A percentile compares a stretch with the other conserved stretches of the same genome.
Conservation (phyloP, 129 eudicot genomes). For the Tagetes patula region DNA sequence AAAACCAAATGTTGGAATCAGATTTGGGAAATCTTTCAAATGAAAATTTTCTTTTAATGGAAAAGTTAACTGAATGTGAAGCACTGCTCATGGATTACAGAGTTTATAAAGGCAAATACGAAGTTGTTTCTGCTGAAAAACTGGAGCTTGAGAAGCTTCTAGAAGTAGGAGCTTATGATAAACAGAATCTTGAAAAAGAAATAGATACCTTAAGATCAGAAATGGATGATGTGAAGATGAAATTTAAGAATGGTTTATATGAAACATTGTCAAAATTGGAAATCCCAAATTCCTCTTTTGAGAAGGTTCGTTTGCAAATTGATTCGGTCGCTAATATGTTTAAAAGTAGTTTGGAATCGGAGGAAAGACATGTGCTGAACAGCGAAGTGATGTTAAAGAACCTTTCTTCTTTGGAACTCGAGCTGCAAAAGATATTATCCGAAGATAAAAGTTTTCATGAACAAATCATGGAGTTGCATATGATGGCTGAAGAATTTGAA, state of each 20-base stretch:
- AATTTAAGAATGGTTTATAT: slow-evolving; percentile 45
- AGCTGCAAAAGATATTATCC: slow-evolving; percentile 58
- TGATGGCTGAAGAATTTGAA: slow-evolving; percentile 51
- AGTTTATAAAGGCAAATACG: slow-evolving; percentile 50
- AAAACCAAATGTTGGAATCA: slow-evolving; percentile 60
- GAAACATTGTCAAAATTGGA: slow-evolving; percentile 50
- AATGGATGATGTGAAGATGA: slow-evolving; percentile 48
- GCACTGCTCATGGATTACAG: slow-evolving; percentile 43
- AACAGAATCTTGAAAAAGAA: slow-evolving; percentile 43
- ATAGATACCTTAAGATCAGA: slow-evolving; percentile 6
- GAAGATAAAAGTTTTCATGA: slow-evolving; percentile 47
- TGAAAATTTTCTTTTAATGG: slow-evolving; percentile 58
- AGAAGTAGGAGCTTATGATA: slow-evolving; percentile 39
- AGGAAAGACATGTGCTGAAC: slow-evolving; percentile 46
- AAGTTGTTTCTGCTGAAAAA: slow-evolving; percentile 57
- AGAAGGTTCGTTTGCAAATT: slow-evolving; percentile 58
- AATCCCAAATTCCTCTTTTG: slow-evolving; percentile 44
- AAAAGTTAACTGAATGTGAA: slow-evolving; percentile 66
- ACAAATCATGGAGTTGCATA: slow-evolving; percentile 47
- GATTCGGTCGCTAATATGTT: slow-evolving; percentile 58
- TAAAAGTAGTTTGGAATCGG: slow-evolving; percentile 43
- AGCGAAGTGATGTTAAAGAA: slow-evolving; percentile 49
- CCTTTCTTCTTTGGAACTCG: slow-evolving; percentile 60
- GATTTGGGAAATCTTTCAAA: slow-evolving; percentile 56
- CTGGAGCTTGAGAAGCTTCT: slow-evolving; percentile 43